Conservation (phyloP, 768 basidiomycete species). For the Mycena albidolilacea region DNA sequence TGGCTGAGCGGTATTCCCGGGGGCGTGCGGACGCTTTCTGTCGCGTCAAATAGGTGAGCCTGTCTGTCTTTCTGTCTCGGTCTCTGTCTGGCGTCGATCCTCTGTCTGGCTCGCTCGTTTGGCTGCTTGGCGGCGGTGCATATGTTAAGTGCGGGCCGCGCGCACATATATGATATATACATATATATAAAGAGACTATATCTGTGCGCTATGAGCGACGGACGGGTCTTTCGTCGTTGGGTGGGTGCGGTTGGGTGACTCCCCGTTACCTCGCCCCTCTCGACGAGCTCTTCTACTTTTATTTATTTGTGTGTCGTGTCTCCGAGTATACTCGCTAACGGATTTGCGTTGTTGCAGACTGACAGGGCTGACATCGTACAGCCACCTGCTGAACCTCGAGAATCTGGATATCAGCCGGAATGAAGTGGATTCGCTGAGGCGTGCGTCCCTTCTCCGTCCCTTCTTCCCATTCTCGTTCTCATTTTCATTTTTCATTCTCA, state of each 20-base stretch:
- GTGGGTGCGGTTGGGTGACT: neutral
- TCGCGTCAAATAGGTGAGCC: conserved; percentile 77
- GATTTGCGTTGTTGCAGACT: conserved; percentile 62
- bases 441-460: conserved; percentile 64
- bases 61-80: conserved; percentile 30
- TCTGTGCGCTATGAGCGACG: neutral
- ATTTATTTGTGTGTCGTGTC: neutral
- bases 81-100: conserved; percentile 2
- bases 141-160: neutral
- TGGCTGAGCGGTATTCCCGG: conserved; percentile 87
- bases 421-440: conserved; percentile 87
- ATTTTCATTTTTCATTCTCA: too few species aligned
- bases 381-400: conserved; percentile 89
- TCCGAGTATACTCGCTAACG: conserved; percentile 23
- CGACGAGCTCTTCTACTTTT: too few species aligned
- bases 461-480: too few species aligned
- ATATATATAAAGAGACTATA: neutral
- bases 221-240: too few species aligned
- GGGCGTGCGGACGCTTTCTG: conserved; percentile 82
- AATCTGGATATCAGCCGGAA: conserved; percentile 93
- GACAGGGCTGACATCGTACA: conserved; percentile 89
- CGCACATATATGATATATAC: too few species aligned
- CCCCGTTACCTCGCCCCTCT: too few species aligned
- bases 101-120: neutral
- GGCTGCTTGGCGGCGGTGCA: neutral